A percentile compares a stretch with the other conserved stretches of the same genome.
Evolutionary conservation across 306 rosid species (phyloP).

Genomic region (Quercus variabilis): DNA sequence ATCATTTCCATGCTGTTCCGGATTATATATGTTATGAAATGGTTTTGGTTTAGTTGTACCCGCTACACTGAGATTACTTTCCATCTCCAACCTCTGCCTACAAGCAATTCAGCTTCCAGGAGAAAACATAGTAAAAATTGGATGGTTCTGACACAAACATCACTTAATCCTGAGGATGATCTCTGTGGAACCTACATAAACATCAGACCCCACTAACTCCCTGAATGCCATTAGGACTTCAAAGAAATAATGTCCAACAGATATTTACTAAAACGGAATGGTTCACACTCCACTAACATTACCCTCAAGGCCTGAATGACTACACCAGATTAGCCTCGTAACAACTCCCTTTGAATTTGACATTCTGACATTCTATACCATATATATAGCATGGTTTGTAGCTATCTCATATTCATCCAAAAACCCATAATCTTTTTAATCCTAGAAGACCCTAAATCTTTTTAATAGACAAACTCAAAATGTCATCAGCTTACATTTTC

Average conservation of each 20-base stretch:
- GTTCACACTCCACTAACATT: not conserved
- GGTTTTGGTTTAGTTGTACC: slow-evolving; percentile 45
- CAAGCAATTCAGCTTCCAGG: too few relatives aligned
- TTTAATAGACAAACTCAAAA: slow-evolving; percentile 20
- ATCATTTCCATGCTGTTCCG: not conserved
- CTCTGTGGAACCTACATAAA: too few relatives aligned
- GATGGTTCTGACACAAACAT: too few relatives aligned
- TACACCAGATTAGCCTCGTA: slow-evolving; percentile 40
- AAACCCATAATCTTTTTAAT: not conserved
- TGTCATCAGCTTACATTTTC: slow-evolving; percentile 30
- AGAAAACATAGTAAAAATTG: too few relatives aligned
- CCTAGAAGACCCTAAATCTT: slow-evolving; percentile 2
- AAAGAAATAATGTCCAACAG: not conserved
- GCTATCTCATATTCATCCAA: slow-evolving; percentile 17
- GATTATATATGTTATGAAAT: not conserved
- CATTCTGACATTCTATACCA: not conserved
- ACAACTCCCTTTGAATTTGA: slow-evolving; percentile 47
- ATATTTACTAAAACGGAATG: not conserved
- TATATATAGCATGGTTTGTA: slow-evolving; percentile 25
- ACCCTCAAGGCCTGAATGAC: slow-evolving; percentile 30
- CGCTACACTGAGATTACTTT: slow-evolving; percentile 4
- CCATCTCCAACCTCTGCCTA: too few relatives aligned
- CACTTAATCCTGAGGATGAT: too few relatives aligned
- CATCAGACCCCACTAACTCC: too few relatives aligned
- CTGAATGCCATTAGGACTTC: not conserved